Evolutionary conservation across 2,329 filamentous ascomycete species (phyloP), one percentile per base, ranked within the genome.

Genomic region (Rutstroemia sp.): DNA sequence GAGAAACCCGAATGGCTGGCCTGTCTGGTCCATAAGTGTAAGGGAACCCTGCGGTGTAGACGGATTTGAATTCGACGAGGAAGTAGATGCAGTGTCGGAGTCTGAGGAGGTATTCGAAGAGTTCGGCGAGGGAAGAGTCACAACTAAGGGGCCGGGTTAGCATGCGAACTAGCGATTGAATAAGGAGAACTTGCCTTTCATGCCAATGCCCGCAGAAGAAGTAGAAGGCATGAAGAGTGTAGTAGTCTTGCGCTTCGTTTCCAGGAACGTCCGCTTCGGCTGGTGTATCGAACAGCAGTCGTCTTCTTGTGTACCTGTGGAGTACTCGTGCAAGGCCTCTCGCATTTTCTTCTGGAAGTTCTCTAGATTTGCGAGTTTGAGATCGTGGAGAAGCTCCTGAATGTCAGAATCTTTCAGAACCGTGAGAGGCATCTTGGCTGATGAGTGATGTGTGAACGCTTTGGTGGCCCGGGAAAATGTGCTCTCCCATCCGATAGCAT

Each of bases 161-260:
- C 19, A 63, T 50, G 51, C 47, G 51, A 46, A 54, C 49, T 38
- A n/a, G 19, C 25, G 34, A 9, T 42, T 14, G 21, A 23, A 44
- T n/a, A 25, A 27, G 38, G 9, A 44, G 2, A 14, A 58, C 68
- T 59, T 61, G 79, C 81, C 81, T 74, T 92, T 92, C 64, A 89
- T 79, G 3, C 82, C 85, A 60, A 88, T 84, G 27, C 81, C 82
- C 5, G 73, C 69, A 0, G 80, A 79, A 57, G 83, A 83, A 23
- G 78, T 82, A 1, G 86, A 86, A 0, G 87, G 87, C 84, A 90
- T 89, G 67, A 89, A 90, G 21, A 90, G 72, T 2, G 84, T 88
- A 17, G 81, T 85, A 30, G 77, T 74, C 42, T 76, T 76, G 16
- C 77, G 79, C 0, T 68, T 69, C 25, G 78, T 78, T 42, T 76